phyloP scores from a whole-genome alignment of 495 filamentous ascomycete species.

The Glutinoglossum americanum region DNA sequence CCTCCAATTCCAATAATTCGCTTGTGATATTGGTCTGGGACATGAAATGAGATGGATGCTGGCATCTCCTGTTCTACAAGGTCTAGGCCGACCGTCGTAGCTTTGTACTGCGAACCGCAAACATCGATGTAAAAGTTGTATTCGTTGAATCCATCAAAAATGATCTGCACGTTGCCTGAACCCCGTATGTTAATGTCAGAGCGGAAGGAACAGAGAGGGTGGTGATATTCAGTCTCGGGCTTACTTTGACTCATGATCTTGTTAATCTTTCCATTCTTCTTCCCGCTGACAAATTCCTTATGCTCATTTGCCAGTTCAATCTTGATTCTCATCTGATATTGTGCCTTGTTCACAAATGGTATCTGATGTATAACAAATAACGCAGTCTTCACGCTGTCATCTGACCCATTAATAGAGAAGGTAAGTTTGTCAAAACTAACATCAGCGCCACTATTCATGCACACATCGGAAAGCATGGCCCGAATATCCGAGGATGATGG shows the following conservation, averaged over 20 bases:
- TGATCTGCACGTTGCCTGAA: slow-evolving; percentile 80
- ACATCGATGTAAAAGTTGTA: slow-evolving; percentile 99
- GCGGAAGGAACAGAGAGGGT: neutral
- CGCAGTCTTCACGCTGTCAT: slow-evolving; percentile 85
- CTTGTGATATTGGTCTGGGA: slow-evolving; percentile 99
- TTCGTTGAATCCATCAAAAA: slow-evolving; percentile 96
- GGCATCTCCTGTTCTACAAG: slow-evolving; percentile 98
- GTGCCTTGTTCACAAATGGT: slow-evolving; percentile 64
- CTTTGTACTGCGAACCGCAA: slow-evolving; percentile 71
- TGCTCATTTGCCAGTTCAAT: slow-evolving; percentile 98
- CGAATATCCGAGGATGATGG: slow-evolving; percentile 59
- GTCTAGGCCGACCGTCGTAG: slow-evolving; percentile 73
- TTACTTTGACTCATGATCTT: slow-evolving; percentile 98
- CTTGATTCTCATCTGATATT: slow-evolving; percentile 88
- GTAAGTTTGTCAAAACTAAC: slow-evolving; percentile 82
- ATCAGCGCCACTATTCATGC: slow-evolving; percentile 85
- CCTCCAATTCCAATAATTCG: slow-evolving; percentile 97
- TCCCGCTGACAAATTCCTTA: slow-evolving; percentile 97
- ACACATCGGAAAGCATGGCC: slow-evolving; percentile 85
- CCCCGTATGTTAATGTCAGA: neutral
- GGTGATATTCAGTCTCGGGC: slow-evolving; percentile 7
- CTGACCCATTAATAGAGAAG: slow-evolving; percentile 84
- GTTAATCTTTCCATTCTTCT: slow-evolving; percentile 99
- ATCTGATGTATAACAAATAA: slow-evolving; percentile 84
- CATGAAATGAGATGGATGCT: slow-evolving; percentile 95